phyloP scores from a whole-genome alignment of 371 early-diverging fungal species.

The Nematocida ausubeli region DNA sequence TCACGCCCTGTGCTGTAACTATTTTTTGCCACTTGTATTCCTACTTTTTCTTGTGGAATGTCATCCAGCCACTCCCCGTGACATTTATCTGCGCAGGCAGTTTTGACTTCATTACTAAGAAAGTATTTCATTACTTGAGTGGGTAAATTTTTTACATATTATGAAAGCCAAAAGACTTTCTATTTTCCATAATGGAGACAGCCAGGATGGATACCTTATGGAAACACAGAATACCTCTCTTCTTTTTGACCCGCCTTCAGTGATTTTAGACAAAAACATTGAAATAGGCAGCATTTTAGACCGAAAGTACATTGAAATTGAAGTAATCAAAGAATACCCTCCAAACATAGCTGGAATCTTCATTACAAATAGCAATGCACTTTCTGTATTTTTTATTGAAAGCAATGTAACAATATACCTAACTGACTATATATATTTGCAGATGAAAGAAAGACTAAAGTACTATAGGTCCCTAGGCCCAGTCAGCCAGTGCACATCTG shows the following conservation, averaged over 20 bases:
- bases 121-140: conserved; percentile 23
- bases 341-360: conserved; percentile 52
- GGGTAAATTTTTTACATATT: conserved; percentile 17
- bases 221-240: conserved; percentile 6
- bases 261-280: background rate
- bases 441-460: conserved; percentile 53
- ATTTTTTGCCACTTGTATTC: conserved; percentile 43
- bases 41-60: background rate
- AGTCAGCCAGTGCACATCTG: conserved; percentile 20
- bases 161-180: conserved; percentile 39
- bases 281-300: background rate
- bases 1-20: background rate
- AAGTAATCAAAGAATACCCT: conserved; percentile 37
- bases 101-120: conserved; percentile 1
- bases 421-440: conserved; percentile 61
- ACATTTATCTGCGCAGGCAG: background rate
- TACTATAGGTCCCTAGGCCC: conserved; percentile 40
- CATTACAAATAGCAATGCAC: conserved; percentile 54
- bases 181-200: background rate
- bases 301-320: conserved; percentile 40
- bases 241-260: conserved; percentile 45
- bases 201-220: conserved; percentile 17
- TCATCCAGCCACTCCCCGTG: background rate
- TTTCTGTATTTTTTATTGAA: conserved; percentile 60
- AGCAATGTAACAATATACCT: conserved; percentile 58